phyloP scores from a whole-genome alignment of 1,284 basidiomycete genomes.

The Trichosporon coremiiforme region DNA sequence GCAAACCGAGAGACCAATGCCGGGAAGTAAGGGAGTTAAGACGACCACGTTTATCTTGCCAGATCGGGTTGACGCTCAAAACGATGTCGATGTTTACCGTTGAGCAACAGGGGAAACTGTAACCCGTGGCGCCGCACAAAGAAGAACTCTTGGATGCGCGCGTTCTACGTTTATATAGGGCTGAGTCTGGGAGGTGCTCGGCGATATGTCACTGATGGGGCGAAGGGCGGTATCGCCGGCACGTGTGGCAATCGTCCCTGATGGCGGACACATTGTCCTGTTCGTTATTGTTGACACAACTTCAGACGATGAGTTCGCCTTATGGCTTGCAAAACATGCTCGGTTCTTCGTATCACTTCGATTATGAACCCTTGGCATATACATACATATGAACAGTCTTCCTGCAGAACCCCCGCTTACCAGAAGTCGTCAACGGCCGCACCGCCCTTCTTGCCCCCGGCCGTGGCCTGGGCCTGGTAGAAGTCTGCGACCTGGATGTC shows the following conservation, averaged over 20 bases:
- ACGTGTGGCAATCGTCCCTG: background rate
- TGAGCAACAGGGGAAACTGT: conserved; percentile 46
- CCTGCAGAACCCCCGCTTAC: conserved; percentile 28
- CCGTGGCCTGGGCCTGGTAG: conserved; percentile 85
- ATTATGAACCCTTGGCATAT: too few species aligned
- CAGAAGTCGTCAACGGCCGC: conserved; percentile 79
- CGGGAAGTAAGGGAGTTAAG: conserved; percentile 13
- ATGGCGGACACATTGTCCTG: background rate
- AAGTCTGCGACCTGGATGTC: conserved; percentile 81
- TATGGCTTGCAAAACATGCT: too few species aligned
- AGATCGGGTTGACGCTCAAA: conserved; percentile 49
- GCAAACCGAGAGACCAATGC: background rate
- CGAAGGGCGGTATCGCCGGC: background rate
- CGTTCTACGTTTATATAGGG: background rate
- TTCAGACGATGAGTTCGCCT: too few species aligned
- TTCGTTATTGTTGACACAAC: too few species aligned
- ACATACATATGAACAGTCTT: too few species aligned
- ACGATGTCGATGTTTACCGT: conserved; percentile 29
- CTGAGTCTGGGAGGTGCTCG: background rate
- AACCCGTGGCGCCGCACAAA: conserved; percentile 33
- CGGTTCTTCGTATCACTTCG: too few species aligned
- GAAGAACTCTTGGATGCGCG: conserved; percentile 4
- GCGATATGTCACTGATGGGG: background rate
- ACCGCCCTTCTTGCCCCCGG: conserved; percentile 65
- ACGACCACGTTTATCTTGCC: conserved; percentile 35